These are phyloP conservation scores for Sisymbrium irio DNA, from an alignment of 345 rosid genomes.

Conservation along the genomic window DNA sequence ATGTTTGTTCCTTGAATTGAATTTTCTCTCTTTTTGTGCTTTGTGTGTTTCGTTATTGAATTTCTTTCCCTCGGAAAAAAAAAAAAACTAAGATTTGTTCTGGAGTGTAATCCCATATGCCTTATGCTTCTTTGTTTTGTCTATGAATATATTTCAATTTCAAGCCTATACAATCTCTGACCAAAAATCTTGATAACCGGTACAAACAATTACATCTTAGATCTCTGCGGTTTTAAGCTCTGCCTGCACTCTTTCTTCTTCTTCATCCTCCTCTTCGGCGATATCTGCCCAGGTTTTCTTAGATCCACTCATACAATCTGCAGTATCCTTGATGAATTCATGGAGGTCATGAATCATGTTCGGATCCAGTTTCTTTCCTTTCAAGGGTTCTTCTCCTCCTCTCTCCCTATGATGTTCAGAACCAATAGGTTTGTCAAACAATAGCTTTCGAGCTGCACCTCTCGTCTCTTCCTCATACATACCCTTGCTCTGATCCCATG, in stretches of 20 bases:
- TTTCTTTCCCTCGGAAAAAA: neutral
- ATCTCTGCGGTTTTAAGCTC: neutral
- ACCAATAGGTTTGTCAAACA: slow-evolving; percentile 25
- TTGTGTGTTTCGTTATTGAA: slow-evolving; percentile 17
- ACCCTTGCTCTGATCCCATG: slow-evolving; percentile 20
- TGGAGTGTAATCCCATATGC: slow-evolving; percentile 22
- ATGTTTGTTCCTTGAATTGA: slow-evolving; percentile 24
- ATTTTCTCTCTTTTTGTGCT: slow-evolving; percentile 25
- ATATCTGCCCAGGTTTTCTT: slow-evolving; percentile 79
- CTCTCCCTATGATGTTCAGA: no score
- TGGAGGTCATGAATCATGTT: slow-evolving; percentile 34
- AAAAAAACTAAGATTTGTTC: slow-evolving; percentile 23
- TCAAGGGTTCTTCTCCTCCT: slow-evolving; percentile 8
- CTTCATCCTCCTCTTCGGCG: slow-evolving; percentile 20
- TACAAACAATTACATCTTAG: neutral
- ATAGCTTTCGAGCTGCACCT: slow-evolving; percentile 33
- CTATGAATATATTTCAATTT: slow-evolving; percentile 12
- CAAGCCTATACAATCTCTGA: slow-evolving; percentile 19
- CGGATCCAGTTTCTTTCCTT: slow-evolving; percentile 30
- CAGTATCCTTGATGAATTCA: slow-evolving; percentile 25
- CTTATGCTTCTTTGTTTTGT: slow-evolving; percentile 30
- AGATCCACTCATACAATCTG: slow-evolving; percentile 9
- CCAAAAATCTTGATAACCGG: neutral
- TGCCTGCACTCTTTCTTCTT: slow-evolving; percentile 15
- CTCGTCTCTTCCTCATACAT: slow-evolving; percentile 18